Conservation (phyloP, 2,329 filamentous ascomycete genomes). For the Metarhizium brunneum region DNA sequence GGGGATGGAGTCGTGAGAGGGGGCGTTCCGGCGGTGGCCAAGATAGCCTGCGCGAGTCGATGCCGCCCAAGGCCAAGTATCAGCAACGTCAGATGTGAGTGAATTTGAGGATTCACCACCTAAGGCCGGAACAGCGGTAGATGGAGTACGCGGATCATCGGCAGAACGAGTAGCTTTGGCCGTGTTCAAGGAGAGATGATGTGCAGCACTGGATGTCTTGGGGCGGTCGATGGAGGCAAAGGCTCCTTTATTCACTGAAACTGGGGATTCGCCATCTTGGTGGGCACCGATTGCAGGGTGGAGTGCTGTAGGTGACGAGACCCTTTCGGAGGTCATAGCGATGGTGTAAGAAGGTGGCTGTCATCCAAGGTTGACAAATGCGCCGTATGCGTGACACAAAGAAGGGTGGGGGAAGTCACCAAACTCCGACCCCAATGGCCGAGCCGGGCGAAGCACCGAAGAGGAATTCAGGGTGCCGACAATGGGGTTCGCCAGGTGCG, state of each 20-base stretch:
- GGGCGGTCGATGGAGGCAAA: slow-evolving; percentile 9
- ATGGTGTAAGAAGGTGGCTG: neutral
- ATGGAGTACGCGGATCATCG: slow-evolving; percentile 9
- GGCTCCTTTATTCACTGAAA: slow-evolving; percentile 5
- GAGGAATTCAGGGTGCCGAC: slow-evolving; percentile 8
- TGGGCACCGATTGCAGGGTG: slow-evolving; percentile 38
- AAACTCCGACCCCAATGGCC: slow-evolving; percentile 18
- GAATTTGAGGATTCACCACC: slow-evolving; percentile 14
- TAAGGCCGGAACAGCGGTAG: slow-evolving; percentile 16
- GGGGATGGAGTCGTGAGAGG: slow-evolving; percentile 56
- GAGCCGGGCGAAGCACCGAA: slow-evolving; percentile 15
- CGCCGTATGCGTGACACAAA: neutral
- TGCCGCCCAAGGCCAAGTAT: slow-evolving; percentile 2
- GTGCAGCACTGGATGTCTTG: slow-evolving; percentile 9
- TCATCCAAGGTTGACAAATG: too few species aligned
- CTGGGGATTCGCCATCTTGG: slow-evolving; percentile 10
- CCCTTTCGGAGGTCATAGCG: slow-evolving; percentile 23
- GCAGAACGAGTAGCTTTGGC: slow-evolving; percentile 11
- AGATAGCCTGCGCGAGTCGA: slow-evolving; percentile 3
- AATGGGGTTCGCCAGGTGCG: neutral
- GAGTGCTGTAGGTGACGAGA: slow-evolving; percentile 38
- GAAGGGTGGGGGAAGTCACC: neutral
- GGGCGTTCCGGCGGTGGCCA: slow-evolving; percentile 36
- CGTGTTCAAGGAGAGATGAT: slow-evolving; percentile 13
- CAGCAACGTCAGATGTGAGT: neutral